Evolutionary conservation across 345 rosid species (phyloP), one percentile per base, ranked within the genome.

Genomic region (Gossypium australe): DNA sequence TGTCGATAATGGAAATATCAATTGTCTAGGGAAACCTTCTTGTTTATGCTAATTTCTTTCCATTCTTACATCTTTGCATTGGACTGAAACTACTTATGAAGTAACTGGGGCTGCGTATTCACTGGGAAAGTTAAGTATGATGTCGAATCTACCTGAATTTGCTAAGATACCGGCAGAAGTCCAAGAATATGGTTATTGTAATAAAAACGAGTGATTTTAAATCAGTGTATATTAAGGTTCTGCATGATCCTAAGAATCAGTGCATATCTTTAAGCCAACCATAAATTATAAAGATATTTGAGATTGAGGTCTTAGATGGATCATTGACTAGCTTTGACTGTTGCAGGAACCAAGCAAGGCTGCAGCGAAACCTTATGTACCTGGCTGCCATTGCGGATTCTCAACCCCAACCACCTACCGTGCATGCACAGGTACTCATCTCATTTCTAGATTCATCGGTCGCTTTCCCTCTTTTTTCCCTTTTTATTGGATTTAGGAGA

Each of bases 321-420:
- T 73, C n/a, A 18, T 38, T 34, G 29, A 60, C 12, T 29, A 48
- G 72, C 72, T 75, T 68, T 7, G 58, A 8, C 68, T 78, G 52
- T 83, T 17, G 65, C 84, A 96, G 99, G 85, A 96, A 90, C 84
- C 99, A 96, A 74, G 97, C 97, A 64, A 90, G 91, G 90, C 91
- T 96, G 53, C 99, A 96, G 86, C 82, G 94, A 25, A 96, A 96
- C 82, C 94, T 96, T 53, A 96, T 93, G 99, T 96, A 93, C 87
- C 82, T 96, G 69, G 99, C 98, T 78, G 99, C 99, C 22, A 93
- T 96, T 17, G 99, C 99, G 17, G 99, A 96, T 85, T 89, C 97
- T 85, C 99, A 96, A 80, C 99, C 99, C 70, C 99, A 89, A 68
- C 91, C 93, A 12, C 93, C 98, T 12, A 57, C 80, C 5, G 58